A percentile compares a stretch with the other conserved stretches of the same genome.
These are phyloP conservation scores for Wickerhamomyces sp. DNA, from an alignment of 1,139 yeast species.

Conservation along the genomic window DNA sequence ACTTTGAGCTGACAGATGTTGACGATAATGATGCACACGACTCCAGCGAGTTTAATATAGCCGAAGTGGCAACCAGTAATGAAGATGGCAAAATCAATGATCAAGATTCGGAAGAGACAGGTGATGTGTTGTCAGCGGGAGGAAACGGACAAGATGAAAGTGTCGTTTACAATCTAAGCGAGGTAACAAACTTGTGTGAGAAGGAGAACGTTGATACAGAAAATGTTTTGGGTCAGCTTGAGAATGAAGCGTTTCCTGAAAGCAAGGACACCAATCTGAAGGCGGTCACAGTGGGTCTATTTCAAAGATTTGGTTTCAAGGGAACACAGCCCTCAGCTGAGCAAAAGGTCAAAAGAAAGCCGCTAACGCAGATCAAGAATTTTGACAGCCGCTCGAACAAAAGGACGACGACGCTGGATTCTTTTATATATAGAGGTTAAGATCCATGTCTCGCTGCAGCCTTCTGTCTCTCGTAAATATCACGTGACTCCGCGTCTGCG, in stretches of 20 bases:
- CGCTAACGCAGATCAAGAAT: conserved; percentile 3
- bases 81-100: no score
- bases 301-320: conserved; percentile 14
- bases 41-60: no score
- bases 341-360: neutral
- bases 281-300: conserved; percentile 8
- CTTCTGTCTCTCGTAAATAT: no score
- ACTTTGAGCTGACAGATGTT: conserved; percentile 23
- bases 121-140: neutral
- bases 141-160: neutral
- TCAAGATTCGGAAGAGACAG: no score
- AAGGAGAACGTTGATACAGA: conserved; percentile 1
- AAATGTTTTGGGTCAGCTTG: neutral
- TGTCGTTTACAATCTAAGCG: neutral
- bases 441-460: no score
- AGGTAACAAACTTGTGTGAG: no score
- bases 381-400: no score
- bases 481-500: neutral
- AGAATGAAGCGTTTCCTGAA: neutral
- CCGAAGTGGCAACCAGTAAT: no score
- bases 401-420: conserved; percentile 18
- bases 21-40: conserved; percentile 30
- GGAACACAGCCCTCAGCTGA: no score
- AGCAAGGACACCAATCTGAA: no score
- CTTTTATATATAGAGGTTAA: conserved; percentile 16